phyloP scores from a whole-genome alignment of 805 yeast species.

The Kazachstania kunashirensis region DNA sequence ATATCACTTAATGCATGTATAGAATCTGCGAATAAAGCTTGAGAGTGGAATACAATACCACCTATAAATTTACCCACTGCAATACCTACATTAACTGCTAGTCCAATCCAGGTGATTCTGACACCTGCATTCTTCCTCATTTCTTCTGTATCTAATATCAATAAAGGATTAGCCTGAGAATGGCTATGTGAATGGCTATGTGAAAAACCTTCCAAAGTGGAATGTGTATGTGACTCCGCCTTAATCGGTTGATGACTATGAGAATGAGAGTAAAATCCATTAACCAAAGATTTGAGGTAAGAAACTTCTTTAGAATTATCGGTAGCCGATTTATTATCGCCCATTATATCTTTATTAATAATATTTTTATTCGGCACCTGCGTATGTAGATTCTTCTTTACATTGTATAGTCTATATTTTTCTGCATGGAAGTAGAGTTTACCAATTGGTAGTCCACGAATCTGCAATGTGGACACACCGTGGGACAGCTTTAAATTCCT shows the following conservation, averaged over 20 bases:
- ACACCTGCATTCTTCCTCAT: conserved; percentile 68
- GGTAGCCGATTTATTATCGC: too few relatives aligned
- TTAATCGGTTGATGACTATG: conserved; percentile 4
- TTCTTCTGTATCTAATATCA: conserved; percentile 35
- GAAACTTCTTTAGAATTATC: not conserved
- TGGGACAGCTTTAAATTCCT: too few relatives aligned
- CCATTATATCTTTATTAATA: too few relatives aligned
- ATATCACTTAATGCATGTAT: conserved; percentile 86
- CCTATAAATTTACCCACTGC: conserved; percentile 79
- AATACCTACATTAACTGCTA: conserved; percentile 70
- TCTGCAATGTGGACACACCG: too few relatives aligned
- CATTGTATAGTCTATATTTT: too few relatives aligned
- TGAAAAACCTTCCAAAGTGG: not conserved
- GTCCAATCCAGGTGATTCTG: conserved; percentile 83
- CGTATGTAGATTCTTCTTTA: too few relatives aligned
- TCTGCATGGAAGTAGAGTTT: too few relatives aligned
- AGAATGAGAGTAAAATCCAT: conserved; percentile 7
- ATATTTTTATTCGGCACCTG: too few relatives aligned
- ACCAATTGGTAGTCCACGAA: too few relatives aligned
- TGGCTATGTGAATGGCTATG: conserved; percentile 17
- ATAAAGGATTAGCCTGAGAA: conserved; percentile 21
- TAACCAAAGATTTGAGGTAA: conserved; percentile 4
- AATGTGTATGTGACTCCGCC: not conserved
- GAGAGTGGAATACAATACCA: conserved; percentile 87
- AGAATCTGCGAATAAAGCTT: conserved; percentile 88